Base-by-base conservation (phyloP, 345 rosid genomes). In the Euphorbia pulcherrima region DNA sequence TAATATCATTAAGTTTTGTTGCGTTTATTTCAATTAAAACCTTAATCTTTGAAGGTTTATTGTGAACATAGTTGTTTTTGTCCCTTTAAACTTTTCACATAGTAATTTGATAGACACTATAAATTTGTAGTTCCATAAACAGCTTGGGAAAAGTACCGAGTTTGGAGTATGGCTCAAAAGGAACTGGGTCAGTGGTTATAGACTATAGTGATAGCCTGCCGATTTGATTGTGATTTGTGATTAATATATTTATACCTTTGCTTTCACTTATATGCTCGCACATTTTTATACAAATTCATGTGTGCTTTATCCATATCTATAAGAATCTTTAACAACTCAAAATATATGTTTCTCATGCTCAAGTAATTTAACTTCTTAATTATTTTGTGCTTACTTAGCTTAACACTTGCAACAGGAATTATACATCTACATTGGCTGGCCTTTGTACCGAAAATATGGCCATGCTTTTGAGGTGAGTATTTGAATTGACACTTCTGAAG, bases 381-480 rank as follows among this genome's bases (percentile, higher is more conserved):
- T 50, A 60, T 50, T 9, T 2, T 24, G 13, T 72, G 48, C 63
- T 72, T 64, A 66, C 60, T 50, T 52, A 51, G 58, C 37, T 47
- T 61, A 24, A 26, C 50, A 46, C 63, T 64, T 28, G 29, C 64
- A 18, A 29, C 86, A 94, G 99, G 99, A 92, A 40, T 65, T 94
- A 77, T 94, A 94, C 73, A 64, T 89, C 68, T 72, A 86, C 74
- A 85, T 94, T 64, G 93, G 92, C 66, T 89, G 97, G 99, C 99
- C 99, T 71, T 75, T 94, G 75, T 94, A 92, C 74, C 85, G 96
- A 64, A 92, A 85, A 74, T 85, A 92, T 67, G 92, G 96, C 16
- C 99, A 91, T 80, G 99, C 97, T 59, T 94, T 91, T 80, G 99
- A 94, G 96, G 99, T 91, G 76, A 80, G 83, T 48, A 12, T 11